Base-by-base conservation (phyloP, 83 land plant genomes). In the Thuja plicata region DNA sequence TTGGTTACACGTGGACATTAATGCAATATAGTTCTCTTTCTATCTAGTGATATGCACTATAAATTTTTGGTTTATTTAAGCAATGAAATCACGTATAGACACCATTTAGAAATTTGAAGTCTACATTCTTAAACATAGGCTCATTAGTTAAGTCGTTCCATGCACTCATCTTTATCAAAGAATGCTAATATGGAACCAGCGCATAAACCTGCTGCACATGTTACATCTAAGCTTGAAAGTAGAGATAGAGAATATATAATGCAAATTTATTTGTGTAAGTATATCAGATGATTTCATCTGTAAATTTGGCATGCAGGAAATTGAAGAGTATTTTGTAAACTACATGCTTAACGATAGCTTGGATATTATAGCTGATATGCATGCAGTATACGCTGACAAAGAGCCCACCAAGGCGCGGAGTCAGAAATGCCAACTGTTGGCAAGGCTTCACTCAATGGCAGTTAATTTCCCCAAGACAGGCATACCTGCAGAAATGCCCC, bases 381-480 rank as follows among this genome's bases (percentile, higher is more conserved):
- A 98, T 89, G 66, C 95, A 43, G 95, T 96, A 6, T 92, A 91
- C 85, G 99, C 99, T 32, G 99, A 98, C 87, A 85, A 90, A 48
- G 94, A 94, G 77, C 94, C 93, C 11, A 81, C 55, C 3, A 98
- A 92, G 91, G 98, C 98, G 7, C 91, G 92, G 43, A 92, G 94
- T 71, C 78, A 87, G 8, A 92, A 94, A 88, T 98, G 99, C 88
- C 89, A 91, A 9, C 89, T 94, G 57, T 92, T 98, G 43, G 99
- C 99, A 55, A 92, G 71, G 12, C 96, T 96, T n/a, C 94, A 93
- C 79, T 94, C 99, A 10, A 91, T 91, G 90, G 97, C 99, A 19
- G 99, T 98, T 37, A 98, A 98, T 86, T 98, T 98, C 88, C 96
- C 99, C 1, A 98, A 97, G 91, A 95, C 99, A 8, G 99, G 99